Evolutionary conservation across 108 stramenopile species (phyloP).

Genomic region (Heterococcus sp.): DNA sequence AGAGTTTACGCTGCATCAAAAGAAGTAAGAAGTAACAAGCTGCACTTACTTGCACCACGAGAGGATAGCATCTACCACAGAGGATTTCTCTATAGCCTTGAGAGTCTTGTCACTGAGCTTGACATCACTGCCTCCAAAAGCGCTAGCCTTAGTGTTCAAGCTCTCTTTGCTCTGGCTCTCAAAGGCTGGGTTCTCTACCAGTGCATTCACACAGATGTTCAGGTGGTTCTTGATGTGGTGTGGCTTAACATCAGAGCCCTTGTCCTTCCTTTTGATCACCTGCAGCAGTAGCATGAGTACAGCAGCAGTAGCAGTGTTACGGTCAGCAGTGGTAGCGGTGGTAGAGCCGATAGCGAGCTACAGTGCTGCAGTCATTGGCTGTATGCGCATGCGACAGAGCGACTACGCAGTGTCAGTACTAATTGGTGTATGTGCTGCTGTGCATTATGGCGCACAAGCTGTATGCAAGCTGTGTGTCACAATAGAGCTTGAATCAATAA

Average conservation of each 20-base stretch:
- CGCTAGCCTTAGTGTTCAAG: slow-evolving; percentile 72
- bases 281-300: slow-evolving; percentile 9
- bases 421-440: not conserved
- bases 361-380: not conserved
- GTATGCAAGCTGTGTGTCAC: not conserved
- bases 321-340: not conserved
- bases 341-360: not conserved
- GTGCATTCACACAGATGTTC: slow-evolving; percentile 84
- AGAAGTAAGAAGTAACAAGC: not conserved
- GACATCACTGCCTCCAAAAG: slow-evolving; percentile 68
- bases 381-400: not conserved
- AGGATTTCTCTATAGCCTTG: slow-evolving; percentile 76
- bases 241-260: slow-evolving; percentile 81
- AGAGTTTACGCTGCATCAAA: not conserved
- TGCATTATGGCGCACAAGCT: not conserved
- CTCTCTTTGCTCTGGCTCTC: slow-evolving; percentile 97
- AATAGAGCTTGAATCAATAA: not conserved
- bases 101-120: slow-evolving; percentile 64
- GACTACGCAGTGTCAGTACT: not conserved
- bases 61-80: slow-evolving; percentile 68
- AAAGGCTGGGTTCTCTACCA: slow-evolving; percentile 93
- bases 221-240: slow-evolving; percentile 92
- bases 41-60: not conserved
- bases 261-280: slow-evolving; percentile 83
- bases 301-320: not conserved